Evolutionary conservation across 2,329 filamentous ascomycete genomes (phyloP), one percentile per base, ranked within the genome.

Genomic region (Akanthomyces lecanii): DNA sequence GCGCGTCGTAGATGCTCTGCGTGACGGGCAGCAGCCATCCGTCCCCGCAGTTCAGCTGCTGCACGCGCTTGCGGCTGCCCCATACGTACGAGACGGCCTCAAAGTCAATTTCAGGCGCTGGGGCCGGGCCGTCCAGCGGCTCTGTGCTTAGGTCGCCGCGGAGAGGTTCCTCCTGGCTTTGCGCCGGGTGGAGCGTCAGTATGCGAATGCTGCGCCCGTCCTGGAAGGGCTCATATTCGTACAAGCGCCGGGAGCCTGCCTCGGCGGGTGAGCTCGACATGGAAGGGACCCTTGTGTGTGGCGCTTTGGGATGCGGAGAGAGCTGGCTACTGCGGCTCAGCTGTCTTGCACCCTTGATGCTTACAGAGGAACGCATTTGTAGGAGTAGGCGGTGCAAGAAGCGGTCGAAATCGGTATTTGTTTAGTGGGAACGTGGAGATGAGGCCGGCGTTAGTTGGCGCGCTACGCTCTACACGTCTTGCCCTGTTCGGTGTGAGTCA

Each of bases 1-100:
- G 67, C 25, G 73, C 74, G 44, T 69, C 72, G 25, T 70, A 65
- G 33, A 75, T 68, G 44, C 56, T 59, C 56, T 59, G 25, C 56
- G 56, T 59, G 11, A 59, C 36, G 23, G 28, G 44, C 28, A 59
- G 56, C 45, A 28, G 45, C 4, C 36, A 14, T 21, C 25, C 47
- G 1, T 52, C 47, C 11, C 38, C 47, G 23, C 33, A 52, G 5
- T 14, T 47, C 57, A 60, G 57, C 36, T 51, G 21, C 33, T 52
- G 33, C 44, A 12, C 16, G 23, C 57, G 47, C 33, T 42, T 60
- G 23, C 57, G 45, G 23, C 57, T 60, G 47, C 57, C 57, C 57
- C 57, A 60, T 28, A 52, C 57, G 36, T 60, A 60, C 21, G 57
- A 60, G 33, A 60, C 47, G 45, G 57, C 57, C 47, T 60, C 57